A percentile compares a stretch with the other conserved stretches of the same genome.
Conservation (phyloP, 305 asterid genomes). For the Fraxinus sp. region DNA sequence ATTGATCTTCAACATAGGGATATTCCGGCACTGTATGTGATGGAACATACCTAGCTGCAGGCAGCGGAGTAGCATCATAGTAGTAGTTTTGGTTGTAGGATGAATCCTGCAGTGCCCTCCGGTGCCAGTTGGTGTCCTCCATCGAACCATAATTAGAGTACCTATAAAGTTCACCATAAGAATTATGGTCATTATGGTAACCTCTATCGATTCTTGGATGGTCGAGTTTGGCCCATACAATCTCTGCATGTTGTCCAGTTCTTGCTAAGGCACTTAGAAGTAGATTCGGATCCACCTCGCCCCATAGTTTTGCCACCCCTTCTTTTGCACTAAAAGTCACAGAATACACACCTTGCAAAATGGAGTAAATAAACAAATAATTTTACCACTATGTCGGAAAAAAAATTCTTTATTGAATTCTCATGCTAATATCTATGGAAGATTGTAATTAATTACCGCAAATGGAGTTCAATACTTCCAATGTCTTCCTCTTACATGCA, state of each 20-base stretch:
- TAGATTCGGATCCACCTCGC: slow-evolving; percentile 35
- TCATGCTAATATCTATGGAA: neutral
- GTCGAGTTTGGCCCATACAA: slow-evolving; percentile 29
- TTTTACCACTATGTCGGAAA: neutral
- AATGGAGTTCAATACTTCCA: slow-evolving; percentile 30
- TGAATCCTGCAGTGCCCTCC: slow-evolving; percentile 10
- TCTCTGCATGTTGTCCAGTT: slow-evolving; percentile 30
- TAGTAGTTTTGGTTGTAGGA: neutral
- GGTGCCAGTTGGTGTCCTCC: neutral
- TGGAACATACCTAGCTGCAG: neutral
- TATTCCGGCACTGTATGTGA: neutral
- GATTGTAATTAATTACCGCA: slow-evolving; percentile 23
- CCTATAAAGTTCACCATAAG: neutral
- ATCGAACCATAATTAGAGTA: neutral
- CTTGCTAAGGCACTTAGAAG: slow-evolving; percentile 30
- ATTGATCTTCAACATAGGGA: neutral
- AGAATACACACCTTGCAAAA: slow-evolving; percentile 32
- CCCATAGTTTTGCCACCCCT: slow-evolving; percentile 10
- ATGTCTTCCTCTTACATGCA: slow-evolving; percentile 27
- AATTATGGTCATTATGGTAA: slow-evolving; percentile 1
- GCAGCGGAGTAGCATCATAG: neutral
- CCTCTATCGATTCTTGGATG: slow-evolving; percentile 23
- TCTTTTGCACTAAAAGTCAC: slow-evolving; percentile 17
- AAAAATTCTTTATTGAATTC: neutral
- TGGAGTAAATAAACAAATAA: neutral